Evolutionary conservation across 2,329 filamentous ascomycete genomes (phyloP).

Genomic region (Peltaster fructicola): DNA sequence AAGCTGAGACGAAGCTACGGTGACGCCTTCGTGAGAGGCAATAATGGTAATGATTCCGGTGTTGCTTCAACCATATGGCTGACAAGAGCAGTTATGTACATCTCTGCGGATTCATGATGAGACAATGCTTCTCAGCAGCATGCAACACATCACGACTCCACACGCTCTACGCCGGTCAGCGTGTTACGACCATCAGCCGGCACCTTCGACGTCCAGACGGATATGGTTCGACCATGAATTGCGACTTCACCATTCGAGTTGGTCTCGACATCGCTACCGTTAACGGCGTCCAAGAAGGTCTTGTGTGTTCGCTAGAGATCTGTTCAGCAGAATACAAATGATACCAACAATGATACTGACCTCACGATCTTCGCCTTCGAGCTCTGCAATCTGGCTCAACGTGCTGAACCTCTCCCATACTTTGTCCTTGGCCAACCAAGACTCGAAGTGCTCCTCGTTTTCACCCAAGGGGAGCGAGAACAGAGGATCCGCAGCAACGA

Average conservation of each 20-base stretch:
- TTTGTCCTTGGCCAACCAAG: conserved; percentile 39
- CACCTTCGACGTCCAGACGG: conserved; percentile 41
- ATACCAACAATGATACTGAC: conserved; percentile 15
- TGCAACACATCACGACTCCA: conserved; percentile 6
- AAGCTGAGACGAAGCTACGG: conserved; percentile 69
- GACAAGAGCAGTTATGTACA: conserved; percentile 45
- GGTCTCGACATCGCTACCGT: conserved; percentile 34
- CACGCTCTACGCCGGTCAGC: conserved; percentile 9
- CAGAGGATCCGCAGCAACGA: conserved; percentile 25
- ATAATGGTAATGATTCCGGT: conserved; percentile 52
- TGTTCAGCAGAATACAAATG: no score
- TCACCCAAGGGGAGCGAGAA: conserved; percentile 47
- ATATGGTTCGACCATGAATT: conserved; percentile 45
- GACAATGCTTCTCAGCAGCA: not conserved
- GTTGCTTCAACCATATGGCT: conserved; percentile 2
- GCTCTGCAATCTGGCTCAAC: conserved; percentile 47
- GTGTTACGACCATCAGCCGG: conserved; percentile 14
- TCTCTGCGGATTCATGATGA: conserved; percentile 40
- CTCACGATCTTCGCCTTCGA: conserved; percentile 33
- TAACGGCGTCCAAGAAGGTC: conserved; percentile 39
- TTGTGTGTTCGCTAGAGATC: conserved; percentile 24
- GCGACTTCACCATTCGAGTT: conserved; percentile 46
- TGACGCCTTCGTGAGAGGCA: conserved; percentile 88
- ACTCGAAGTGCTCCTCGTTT: conserved; percentile 37
- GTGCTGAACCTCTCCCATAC: conserved; percentile 49